These are phyloP conservation scores for Trichoderma parareesei DNA, from an alignment of 495 filamentous ascomycete genomes.

Conservation along the genomic window DNA sequence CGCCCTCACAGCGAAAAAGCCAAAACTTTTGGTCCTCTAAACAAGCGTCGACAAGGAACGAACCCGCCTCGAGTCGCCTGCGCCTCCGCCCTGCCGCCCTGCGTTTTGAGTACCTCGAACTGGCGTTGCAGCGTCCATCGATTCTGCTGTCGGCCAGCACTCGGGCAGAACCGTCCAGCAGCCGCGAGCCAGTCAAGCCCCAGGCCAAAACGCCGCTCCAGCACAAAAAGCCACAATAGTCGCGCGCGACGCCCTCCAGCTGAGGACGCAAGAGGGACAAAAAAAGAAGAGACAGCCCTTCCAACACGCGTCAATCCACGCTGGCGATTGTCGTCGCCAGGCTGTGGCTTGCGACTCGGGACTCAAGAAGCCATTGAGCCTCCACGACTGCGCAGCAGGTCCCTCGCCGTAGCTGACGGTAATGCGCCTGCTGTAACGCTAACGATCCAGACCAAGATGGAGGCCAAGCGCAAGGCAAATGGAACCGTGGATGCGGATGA, in stretches of 20 bases:
- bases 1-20: slow-evolving; percentile 3
- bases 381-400: background rate
- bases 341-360: background rate
- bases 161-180: no score
- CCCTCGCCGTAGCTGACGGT: background rate
- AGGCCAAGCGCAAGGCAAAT: slow-evolving; percentile 56
- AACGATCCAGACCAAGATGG: slow-evolving; percentile 37
- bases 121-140: no score
- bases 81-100: background rate
- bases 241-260: background rate
- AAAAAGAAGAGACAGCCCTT: background rate
- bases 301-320: slow-evolving; percentile 4
- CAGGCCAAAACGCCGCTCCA: background rate
- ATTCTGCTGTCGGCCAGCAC: no score
- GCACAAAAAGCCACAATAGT: background rate
- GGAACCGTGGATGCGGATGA: slow-evolving; percentile 39
- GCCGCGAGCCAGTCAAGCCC: background rate
- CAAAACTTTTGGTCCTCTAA: background rate
- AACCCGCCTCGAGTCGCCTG: background rate
- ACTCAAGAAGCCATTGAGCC: background rate
- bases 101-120: background rate
- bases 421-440: slow-evolving; percentile 6
- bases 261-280: background rate
- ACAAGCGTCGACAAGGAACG: background rate
- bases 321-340: slow-evolving; percentile 4